A percentile compares a stretch with the other conserved stretches of the same genome.
Evolutionary conservation across 139 green algal species (phyloP).

Genomic region (Parachlorella kessleri): DNA sequence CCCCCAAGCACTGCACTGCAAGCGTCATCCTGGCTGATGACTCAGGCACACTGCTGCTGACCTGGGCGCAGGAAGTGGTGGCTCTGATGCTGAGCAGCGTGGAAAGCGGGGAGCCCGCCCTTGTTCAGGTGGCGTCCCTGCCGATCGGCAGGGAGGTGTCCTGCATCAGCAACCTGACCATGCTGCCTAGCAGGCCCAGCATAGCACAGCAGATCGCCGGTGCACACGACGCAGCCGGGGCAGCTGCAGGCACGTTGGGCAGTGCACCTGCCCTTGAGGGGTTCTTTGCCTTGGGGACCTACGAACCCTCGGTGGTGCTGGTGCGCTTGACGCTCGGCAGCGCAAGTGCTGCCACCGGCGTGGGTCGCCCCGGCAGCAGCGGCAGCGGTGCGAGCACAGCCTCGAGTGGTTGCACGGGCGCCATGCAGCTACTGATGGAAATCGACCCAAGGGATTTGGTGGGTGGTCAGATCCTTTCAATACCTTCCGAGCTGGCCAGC

Average conservation of each 20-base stretch:
- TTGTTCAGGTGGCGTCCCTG: background rate
- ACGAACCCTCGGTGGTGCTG: slow-evolving; percentile 10
- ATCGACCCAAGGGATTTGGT: background rate
- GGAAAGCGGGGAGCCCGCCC: too few relatives aligned
- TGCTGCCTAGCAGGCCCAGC: background rate
- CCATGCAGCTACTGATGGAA: background rate
- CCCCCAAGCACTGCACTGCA: too few relatives aligned
- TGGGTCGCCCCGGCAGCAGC: slow-evolving; percentile 7
- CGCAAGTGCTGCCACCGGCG: background rate
- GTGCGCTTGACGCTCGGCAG: background rate
- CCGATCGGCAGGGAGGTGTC: slow-evolving; percentile 12
- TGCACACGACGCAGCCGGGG: background rate
- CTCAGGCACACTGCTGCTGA: too few relatives aligned
- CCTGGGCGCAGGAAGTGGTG: too few relatives aligned
- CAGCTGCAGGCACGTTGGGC: background rate
- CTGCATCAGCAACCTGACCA: slow-evolving; percentile 23
- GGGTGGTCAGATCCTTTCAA: too few relatives aligned
- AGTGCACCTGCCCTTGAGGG: background rate
- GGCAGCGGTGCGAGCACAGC: too few relatives aligned
- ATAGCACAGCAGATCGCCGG: background rate
- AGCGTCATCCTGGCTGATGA: too few relatives aligned
- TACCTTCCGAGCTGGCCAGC: too few relatives aligned
- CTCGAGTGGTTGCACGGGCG: too few relatives aligned
- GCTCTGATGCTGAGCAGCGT: too few relatives aligned
- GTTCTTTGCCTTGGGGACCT: slow-evolving; percentile 12